These are phyloP conservation scores for Gnomoniopsis smithogilvyi DNA, from an alignment of 2,329 filamentous ascomycete genomes.

Conservation along the genomic window DNA sequence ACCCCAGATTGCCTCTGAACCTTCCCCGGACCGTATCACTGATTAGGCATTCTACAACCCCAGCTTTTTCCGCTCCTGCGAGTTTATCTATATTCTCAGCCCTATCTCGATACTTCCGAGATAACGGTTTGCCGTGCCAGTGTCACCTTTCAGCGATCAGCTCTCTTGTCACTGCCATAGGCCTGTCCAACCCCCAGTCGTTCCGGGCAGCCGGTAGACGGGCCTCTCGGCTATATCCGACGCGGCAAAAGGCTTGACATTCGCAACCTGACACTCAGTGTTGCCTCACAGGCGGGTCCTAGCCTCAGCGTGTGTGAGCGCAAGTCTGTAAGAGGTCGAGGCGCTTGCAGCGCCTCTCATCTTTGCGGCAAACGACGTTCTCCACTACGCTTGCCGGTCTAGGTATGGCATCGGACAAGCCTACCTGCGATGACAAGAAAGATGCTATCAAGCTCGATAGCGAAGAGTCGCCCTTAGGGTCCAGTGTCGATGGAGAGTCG, in stretches of 20 bases:
- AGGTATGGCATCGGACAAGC: conserved; percentile 66
- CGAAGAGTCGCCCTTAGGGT: conserved; percentile 56
- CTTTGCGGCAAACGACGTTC: conserved; percentile 33
- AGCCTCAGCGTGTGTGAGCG: conserved; percentile 3
- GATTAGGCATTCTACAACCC: conserved; percentile 24
- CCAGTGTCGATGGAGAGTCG: conserved; percentile 47
- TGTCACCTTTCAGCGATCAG: background rate
- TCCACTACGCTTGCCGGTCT: conserved; percentile 25
- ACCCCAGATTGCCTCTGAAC: conserved; percentile 24
- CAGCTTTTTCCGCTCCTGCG: conserved; percentile 10
- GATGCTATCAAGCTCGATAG: conserved; percentile 55
- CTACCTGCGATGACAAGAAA: conserved; percentile 54
- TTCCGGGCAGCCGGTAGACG: conserved; percentile 9
- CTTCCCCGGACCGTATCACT: conserved; percentile 22
- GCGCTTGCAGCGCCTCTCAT: conserved; percentile 34
- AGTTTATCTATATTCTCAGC: conserved; percentile 14
- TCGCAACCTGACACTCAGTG: conserved; percentile 2
- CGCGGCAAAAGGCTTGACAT: conserved; percentile 8
- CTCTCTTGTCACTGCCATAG: background rate
- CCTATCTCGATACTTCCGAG: conserved; percentile 15
- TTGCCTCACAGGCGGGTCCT: background rate
- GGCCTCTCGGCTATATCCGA: conserved; percentile 13
- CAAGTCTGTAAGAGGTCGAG: conserved; percentile 24
- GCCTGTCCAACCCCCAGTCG: conserved; percentile 13
- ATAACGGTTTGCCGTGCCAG: conserved; percentile 13